A percentile compares a stretch with the other conserved stretches of the same genome.
Conservation (phyloP, 805 yeast species). For the Candida wancherniae region DNA sequence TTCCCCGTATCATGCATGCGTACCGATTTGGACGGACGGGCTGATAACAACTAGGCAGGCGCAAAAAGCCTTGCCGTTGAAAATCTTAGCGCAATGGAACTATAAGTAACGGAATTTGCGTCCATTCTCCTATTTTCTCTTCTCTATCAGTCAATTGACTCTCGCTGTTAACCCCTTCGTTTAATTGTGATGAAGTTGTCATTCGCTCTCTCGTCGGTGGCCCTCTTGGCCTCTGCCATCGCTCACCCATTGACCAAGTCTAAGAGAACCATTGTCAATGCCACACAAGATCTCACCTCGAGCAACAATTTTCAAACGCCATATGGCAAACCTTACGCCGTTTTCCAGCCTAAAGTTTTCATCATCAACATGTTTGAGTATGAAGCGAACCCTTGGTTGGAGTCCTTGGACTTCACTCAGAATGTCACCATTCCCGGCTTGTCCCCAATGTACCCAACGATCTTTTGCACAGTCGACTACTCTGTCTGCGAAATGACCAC, state of each 20-base stretch:
- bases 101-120: too few relatives aligned
- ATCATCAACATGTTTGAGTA: conserved; percentile 51
- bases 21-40: too few relatives aligned
- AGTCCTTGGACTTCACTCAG: conserved; percentile 42
- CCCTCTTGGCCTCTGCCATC: conserved; percentile 11
- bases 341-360: conserved; percentile 50
- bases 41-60: too few relatives aligned
- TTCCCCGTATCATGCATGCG: too few relatives aligned
- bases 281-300: conserved; percentile 12
- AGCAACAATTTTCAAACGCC: conserved; percentile 19
- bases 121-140: too few relatives aligned
- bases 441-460: conserved; percentile 53
- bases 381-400: conserved; percentile 52
- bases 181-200: conserved; percentile 23
- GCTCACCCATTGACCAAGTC: conserved; percentile 17
- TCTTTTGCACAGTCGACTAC: conserved; percentile 52
- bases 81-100: too few relatives aligned
- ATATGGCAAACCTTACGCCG: conserved; percentile 28
- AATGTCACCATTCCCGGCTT: conserved; percentile 63
- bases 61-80: too few relatives aligned
- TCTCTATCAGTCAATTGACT: too few relatives aligned
- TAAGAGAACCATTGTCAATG: conserved; percentile 12
- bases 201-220: conserved; percentile 12
- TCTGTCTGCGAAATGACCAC: conserved; percentile 57
- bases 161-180: too few relatives aligned